Base-by-base conservation (phyloP, 148 eudicot species). In the Rhododendron ovatum region DNA sequence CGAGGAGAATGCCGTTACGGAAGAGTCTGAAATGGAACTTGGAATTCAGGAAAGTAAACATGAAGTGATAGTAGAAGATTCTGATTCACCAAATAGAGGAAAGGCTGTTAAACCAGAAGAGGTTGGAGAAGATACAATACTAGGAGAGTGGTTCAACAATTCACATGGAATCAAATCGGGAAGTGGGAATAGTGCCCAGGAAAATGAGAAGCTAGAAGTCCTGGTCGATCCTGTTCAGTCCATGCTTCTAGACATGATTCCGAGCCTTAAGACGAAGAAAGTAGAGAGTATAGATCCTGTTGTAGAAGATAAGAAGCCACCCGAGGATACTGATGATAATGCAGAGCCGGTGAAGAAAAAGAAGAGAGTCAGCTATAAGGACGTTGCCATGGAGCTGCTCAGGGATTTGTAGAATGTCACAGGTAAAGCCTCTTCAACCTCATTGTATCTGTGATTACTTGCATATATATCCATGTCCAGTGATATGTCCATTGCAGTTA, bases 291-390 rank as follows among this genome's bases (percentile, higher is more conserved):
- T 78, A 35, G 84, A 48, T 33, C 86, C 87, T 24, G 86, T 84
- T 33, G 57, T 33, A 2, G 86, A 85, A 83, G 84, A 88, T 13
- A 87, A 73, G 37, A 73, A 63, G 28, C 37, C 82, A 30, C 80
- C 88, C 6, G 20, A 30, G 63, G 85, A 86, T 67, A 74, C 74
- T 26, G 74, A 82, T 43, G 35, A 7, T 28, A 50, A 51, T 59
- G 88, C 78, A 57, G 89, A 83, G 82, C 90, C 94, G 10, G 90
- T 77, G 89, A 95, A 94, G 91, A 93, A 94, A 91, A 93, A 92
- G 90, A 94, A 90, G 94, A 96, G 90, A 90, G 95, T 96, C 45
- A 95, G 95, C 90, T 93, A 92, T 82, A 93, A 81, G 88, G 98
- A 96, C 37, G 82, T 93, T 57, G 98, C 92, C 39, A 82, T 74